Evolutionary conservation across 2,329 filamentous ascomycete genomes (phyloP), one percentile per base, ranked within the genome.

Genomic region (Talaromyces sp.): DNA sequence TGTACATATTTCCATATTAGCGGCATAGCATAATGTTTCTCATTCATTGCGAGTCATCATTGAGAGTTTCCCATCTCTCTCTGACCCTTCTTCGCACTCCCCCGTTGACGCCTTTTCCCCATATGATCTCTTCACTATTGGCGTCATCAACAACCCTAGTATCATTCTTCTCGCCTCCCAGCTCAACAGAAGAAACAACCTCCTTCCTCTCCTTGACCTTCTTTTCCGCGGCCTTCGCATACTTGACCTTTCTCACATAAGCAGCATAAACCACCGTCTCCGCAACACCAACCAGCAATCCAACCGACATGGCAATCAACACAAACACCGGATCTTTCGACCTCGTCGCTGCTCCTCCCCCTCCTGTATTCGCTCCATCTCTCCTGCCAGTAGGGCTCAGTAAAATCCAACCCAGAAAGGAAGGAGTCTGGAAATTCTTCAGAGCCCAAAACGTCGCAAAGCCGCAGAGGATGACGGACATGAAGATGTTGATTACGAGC

Each of bases 401-500:
- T 54, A 17, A 62, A 47, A 47, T 13, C 61, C 47, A 37, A 4
- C 39, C 45, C 25, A 69, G 54, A 6, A 76, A 68, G 1, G 70
- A 67, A 3, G 78, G 75, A 45, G 77, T 77, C 13, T 71, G 71
- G 63, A 79, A 80, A 49, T 73, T 74, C 3, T 72, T 74, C 37
- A 80, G 68, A 11, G 78, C 76, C 75, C 79, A 80, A 68, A 80
- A 83, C 3, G 80, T 78, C 33, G 79, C 78, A 62, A 80, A 79
- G 27, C 80, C 81, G n/a, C 81, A 82, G 52, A 93, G 91, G 2
- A 94, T 81, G 62, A 97, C 90, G 61, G 92, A 96, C 62, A 97
- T 83, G 45, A 97, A 80, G 60, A 98, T 92, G 76, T 98, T 99
- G 72, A 96, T 84, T 61, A 98, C 92, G 8, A 98, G 82, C 49